Evolutionary conservation across 768 basidiomycete species (phyloP), one percentile per base, ranked within the genome.

Genomic region (Candolleomyces aberdarensis): DNA sequence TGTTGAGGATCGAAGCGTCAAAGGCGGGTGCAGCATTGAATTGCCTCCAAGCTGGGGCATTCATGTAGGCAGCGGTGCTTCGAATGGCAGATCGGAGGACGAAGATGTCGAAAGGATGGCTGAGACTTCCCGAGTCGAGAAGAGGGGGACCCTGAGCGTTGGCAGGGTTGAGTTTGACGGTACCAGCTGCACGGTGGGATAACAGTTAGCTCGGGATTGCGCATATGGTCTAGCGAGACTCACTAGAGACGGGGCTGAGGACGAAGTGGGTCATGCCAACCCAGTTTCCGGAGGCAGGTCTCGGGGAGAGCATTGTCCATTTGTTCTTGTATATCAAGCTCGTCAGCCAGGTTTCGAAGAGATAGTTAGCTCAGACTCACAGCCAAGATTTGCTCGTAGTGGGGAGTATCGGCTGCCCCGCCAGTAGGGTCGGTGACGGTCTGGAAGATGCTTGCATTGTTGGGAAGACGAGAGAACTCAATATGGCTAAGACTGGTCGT

Each of bases 321-420:
- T 53, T 31, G 52, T 53, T 53, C 49, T 50, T 14, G 3, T 1
- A 26, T 26, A 19, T 29, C 14, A 26, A 22, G 7, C 20, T 14
- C 7, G 20, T 47, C n/a, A 47, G 46, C 17, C 46, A 47, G 7
- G 41, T 13, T 41, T 51, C 32, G 31, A 3, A 10, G 4, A 31
- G 29, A 40, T 13, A 58, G n/a, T 8, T 36, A 8, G 19, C 11
- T 11, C 57, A 44, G 48, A 43, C 41, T 55, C 60, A 79, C 79
- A 47, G 61, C 61, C 41, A 76, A 68, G 1, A 75, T 57, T 3
- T 76, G 55, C 60, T 80, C 79, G 36, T 65, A 70, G 60, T 80
- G 76, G 6, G 76, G 52, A 10, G 52, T 32, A 32, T 53, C 62
- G 0, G 75, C 59, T 15, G 66, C 67, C 9, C 71, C 70, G 0